Conservation (phyloP, 495 filamentous ascomycete genomes). For the Lichina pygmaea region DNA sequence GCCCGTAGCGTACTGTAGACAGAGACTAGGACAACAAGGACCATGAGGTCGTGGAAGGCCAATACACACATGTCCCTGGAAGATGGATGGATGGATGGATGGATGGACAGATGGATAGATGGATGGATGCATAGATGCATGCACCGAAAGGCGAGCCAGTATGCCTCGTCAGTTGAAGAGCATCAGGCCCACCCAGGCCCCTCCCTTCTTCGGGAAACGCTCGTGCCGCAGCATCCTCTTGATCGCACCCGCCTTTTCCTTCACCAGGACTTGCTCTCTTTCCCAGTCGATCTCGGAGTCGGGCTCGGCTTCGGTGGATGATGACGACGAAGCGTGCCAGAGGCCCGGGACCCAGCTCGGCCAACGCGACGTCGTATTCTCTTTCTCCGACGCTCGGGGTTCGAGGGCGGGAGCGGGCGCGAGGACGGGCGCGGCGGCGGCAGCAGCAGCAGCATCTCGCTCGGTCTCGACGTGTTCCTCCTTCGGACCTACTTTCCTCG, state of each 20-base stretch:
- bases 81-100: not conserved
- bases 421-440: too few species aligned
- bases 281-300: conserved; percentile 3
- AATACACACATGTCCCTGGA: not conserved
- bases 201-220: not conserved
- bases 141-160: too few species aligned
- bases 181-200: not conserved
- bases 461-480: too few species aligned
- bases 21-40: too few species aligned
- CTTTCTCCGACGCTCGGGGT: too few species aligned
- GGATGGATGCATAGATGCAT: not conserved
- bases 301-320: too few species aligned
- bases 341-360: too few species aligned
- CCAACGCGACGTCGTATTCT: too few species aligned
- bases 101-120: not conserved
- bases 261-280: not conserved
- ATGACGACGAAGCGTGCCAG: too few species aligned
- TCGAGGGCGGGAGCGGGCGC: too few species aligned
- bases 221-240: conserved; percentile 1
- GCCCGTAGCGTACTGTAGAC: too few species aligned
- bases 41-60: not conserved
- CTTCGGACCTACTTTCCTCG: conserved; percentile 8
- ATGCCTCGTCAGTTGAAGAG: not conserved
- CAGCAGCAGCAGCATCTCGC: too few species aligned
- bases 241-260: not conserved